Percentiles rank a stretch among this genome's conserved stretches.
These are phyloP conservation scores for Penicillium nordicum DNA, from an alignment of 2,329 filamentous ascomycete species.

Conservation along the genomic window DNA sequence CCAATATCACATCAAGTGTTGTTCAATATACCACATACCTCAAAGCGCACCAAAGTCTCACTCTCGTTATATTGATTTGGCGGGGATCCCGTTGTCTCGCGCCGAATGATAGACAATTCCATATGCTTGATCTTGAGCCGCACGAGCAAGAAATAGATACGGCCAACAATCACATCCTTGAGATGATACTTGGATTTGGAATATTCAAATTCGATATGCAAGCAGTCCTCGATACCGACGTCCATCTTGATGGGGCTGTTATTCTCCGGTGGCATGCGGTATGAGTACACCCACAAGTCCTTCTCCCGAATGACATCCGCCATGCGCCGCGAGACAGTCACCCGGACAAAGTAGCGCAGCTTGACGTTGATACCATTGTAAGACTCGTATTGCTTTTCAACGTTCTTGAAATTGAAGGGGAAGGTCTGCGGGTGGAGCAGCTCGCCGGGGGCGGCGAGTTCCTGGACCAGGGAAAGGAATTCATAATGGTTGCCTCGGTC, in stretches of 20 bases:
- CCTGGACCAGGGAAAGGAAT: slow-evolving; percentile 94
- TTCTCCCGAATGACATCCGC: slow-evolving; percentile 97
- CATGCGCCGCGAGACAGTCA: slow-evolving; percentile 95
- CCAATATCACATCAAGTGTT: not conserved
- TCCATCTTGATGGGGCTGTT: slow-evolving; percentile 99
- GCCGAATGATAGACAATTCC: slow-evolving; percentile 95
- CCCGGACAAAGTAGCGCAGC: slow-evolving; percentile 95
- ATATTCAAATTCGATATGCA: slow-evolving; percentile 99
- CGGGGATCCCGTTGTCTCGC: slow-evolving; percentile 92
- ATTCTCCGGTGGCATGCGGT: slow-evolving; percentile 95
- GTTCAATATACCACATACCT: slow-evolving; percentile 53
- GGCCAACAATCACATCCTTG: slow-evolving; percentile 96
- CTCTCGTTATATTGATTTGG: slow-evolving; percentile 99
- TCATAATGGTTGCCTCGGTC: slow-evolving; percentile 99
- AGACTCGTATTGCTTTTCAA: slow-evolving; percentile 99
- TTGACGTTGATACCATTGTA: slow-evolving; percentile 99
- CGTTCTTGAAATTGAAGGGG: slow-evolving; percentile 99
- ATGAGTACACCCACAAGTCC: slow-evolving; percentile 99
- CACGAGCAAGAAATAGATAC: slow-evolving; percentile 97
- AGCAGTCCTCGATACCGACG: slow-evolving; percentile 96
- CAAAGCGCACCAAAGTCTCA: slow-evolving; percentile 94
- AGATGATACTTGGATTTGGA: slow-evolving; percentile 99
- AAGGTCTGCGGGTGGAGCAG: slow-evolving; percentile 98
- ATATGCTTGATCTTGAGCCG: slow-evolving; percentile 99
- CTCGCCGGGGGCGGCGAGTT: slow-evolving; percentile 93